phyloP scores from a whole-genome alignment of 176 grass and related monocot species.

The Phragmites australis region DNA sequence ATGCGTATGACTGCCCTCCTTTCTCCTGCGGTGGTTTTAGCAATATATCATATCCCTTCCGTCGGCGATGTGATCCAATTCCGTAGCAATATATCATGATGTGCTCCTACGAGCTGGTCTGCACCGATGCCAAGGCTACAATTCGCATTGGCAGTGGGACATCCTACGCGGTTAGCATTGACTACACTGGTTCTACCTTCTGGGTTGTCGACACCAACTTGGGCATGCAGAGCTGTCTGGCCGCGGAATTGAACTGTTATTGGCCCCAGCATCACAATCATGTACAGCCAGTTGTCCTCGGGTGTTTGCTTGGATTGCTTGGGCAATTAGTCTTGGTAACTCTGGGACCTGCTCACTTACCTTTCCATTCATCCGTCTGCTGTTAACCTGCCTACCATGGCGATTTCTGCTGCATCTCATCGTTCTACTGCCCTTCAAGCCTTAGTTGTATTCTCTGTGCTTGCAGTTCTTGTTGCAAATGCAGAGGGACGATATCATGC shows the following conservation, averaged over 20 bases:
- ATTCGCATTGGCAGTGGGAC: not conserved
- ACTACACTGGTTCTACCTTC: not conserved
- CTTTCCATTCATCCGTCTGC: too few relatives aligned
- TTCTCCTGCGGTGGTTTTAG: conserved; percentile 40
- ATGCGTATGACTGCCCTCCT: not conserved
- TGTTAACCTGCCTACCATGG: not conserved
- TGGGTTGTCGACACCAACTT: conserved; percentile 4
- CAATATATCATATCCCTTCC: conserved; percentile 16
- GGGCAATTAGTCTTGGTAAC: too few relatives aligned
- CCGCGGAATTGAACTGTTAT: too few relatives aligned
- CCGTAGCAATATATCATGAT: too few relatives aligned
- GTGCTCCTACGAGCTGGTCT: conserved; percentile 5
- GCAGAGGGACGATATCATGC: not conserved
- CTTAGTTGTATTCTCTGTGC: not conserved
- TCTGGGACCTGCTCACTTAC: too few relatives aligned
- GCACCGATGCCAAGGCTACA: not conserved
- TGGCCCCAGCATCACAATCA: too few relatives aligned
- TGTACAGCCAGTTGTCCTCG: too few relatives aligned
- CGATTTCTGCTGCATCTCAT: not conserved
- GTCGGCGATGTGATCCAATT: conserved; percentile 11
- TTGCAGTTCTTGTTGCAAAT: conserved; percentile 13
- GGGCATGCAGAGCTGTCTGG: too few relatives aligned
- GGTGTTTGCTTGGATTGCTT: too few relatives aligned
- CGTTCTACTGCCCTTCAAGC: not conserved
- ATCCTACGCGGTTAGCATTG: conserved; percentile 24